Evolutionary conservation across 495 filamentous ascomycete species (phyloP).

Genomic region (Poronia punctata): DNA sequence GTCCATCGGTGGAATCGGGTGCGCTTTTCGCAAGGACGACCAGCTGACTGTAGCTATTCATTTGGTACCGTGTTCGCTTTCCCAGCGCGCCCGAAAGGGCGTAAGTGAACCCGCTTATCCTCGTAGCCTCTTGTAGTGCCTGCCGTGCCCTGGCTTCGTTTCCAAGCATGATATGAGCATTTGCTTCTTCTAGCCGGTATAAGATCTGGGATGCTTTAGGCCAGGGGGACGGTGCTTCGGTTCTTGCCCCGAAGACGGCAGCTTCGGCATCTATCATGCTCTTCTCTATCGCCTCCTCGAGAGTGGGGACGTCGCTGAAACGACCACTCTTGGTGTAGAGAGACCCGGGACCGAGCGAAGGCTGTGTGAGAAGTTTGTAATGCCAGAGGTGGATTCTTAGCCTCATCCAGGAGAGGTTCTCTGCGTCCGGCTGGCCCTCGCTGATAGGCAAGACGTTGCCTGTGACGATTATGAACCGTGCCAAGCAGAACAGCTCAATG

Average conservation of each 20-base stretch:
- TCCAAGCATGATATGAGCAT: slow-evolving; percentile 78
- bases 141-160: slow-evolving; percentile 67
- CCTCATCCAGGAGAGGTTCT: slow-evolving; percentile 41
- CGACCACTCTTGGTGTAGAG: slow-evolving; percentile 35
- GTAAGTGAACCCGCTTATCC: slow-evolving; percentile 64
- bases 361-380: slow-evolving; percentile 78
- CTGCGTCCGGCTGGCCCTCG: background rate
- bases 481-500: slow-evolving; percentile 73
- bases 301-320: slow-evolving; percentile 42
- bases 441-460: slow-evolving; percentile 22
- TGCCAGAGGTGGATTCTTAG: slow-evolving; percentile 76
- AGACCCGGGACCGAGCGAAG: slow-evolving; percentile 49
- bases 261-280: slow-evolving; percentile 16
- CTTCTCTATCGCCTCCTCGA: slow-evolving; percentile 43
- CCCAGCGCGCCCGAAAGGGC: slow-evolving; percentile 78
- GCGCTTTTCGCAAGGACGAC: slow-evolving; percentile 81
- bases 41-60: slow-evolving; percentile 81
- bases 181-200: slow-evolving; percentile 73
- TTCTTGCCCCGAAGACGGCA: slow-evolving; percentile 28
- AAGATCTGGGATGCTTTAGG: slow-evolving; percentile 43
- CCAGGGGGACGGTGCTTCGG: slow-evolving; percentile 17
- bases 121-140: slow-evolving; percentile 60
- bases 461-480: slow-evolving; percentile 57
- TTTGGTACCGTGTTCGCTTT: slow-evolving; percentile 89
- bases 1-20: background rate